Evolutionary conservation across 495 filamentous ascomycete genomes (phyloP).

Genomic region (Cladorrhinum samala): DNA sequence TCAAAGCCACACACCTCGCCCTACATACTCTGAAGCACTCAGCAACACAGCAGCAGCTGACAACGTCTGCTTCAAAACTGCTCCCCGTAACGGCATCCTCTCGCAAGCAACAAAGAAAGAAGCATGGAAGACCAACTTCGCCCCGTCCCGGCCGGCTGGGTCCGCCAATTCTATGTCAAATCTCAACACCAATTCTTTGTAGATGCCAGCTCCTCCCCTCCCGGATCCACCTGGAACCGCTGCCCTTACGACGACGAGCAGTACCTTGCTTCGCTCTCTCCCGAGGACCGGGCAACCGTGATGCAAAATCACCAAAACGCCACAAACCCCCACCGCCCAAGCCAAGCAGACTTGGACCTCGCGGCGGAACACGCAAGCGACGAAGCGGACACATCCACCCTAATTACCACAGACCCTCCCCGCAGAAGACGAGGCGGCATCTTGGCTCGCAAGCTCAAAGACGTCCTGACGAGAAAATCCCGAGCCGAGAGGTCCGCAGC

Average conservation of each 20-base stretch:
- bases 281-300: not conserved
- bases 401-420: not conserved
- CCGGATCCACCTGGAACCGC: slow-evolving; percentile 28
- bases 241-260: slow-evolving; percentile 24
- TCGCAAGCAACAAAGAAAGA: slow-evolving; percentile 19
- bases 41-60: slow-evolving; percentile 1
- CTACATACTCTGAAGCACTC: slow-evolving; percentile 6
- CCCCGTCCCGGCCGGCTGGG: slow-evolving; percentile 22
- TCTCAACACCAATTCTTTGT: slow-evolving; percentile 31
- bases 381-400: slow-evolving; percentile 3
- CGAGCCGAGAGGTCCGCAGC: slow-evolving; percentile 16
- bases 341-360: slow-evolving; percentile 7
- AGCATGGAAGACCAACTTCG: slow-evolving; percentile 32
- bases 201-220: slow-evolving; percentile 20
- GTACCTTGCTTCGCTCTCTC: slow-evolving; percentile 13
- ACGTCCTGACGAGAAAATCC: slow-evolving; percentile 22
- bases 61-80: slow-evolving; percentile 3
- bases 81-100: slow-evolving; percentile 21
- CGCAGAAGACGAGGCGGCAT: not conserved
- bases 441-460: slow-evolving; percentile 20
- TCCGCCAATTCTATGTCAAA: slow-evolving; percentile 24
- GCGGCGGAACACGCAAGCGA: slow-evolving; percentile 16
- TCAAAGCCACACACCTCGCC: not conserved
- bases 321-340: not conserved
- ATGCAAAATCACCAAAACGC: not conserved